Conservation (phyloP, 768 basidiomycete genomes). For the Podaxis pistillaris region DNA sequence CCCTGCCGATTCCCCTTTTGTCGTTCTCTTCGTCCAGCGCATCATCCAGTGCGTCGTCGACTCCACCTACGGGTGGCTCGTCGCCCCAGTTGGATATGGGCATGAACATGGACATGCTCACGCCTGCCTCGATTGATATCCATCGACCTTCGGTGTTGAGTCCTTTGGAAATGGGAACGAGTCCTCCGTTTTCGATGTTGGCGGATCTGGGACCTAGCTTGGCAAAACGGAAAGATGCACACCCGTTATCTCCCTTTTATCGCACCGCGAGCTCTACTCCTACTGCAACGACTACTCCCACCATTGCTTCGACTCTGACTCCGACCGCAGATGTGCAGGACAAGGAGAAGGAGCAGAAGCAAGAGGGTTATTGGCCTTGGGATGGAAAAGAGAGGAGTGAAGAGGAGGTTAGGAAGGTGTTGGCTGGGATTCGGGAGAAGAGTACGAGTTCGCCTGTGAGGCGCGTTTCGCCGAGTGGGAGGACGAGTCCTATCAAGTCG, state of each 20-base stretch:
- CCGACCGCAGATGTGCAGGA: neutral
- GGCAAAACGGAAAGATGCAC: neutral
- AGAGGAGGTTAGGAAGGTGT: slow-evolving; percentile 9
- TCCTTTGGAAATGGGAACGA: slow-evolving; percentile 25
- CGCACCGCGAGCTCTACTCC: neutral
- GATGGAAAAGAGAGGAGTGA: slow-evolving; percentile 10
- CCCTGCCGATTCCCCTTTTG: neutral
- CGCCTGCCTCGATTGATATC: slow-evolving; percentile 11
- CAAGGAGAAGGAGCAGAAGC: neutral
- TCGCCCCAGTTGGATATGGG: neutral
- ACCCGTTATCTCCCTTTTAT: neutral
- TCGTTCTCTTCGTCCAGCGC: neutral
- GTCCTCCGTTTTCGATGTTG: slow-evolving; percentile 31
- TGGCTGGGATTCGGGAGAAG: slow-evolving; percentile 27
- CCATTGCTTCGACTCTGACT: neutral
- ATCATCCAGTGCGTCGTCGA: neutral
- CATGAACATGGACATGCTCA: too few species aligned
- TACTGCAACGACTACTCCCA: neutral
- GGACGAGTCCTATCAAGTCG: neutral
- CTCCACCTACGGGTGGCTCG: neutral
- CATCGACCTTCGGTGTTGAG: slow-evolving; percentile 10
- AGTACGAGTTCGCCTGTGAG: slow-evolving; percentile 21
- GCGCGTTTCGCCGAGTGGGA: slow-evolving; percentile 15
- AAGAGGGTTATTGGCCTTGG: slow-evolving; percentile 23
- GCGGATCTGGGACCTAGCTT: slow-evolving; percentile 12